phyloP scores from a whole-genome alignment of 225 moss, liverwort and hornwort species.

The Physcomitrium patens region DNA sequence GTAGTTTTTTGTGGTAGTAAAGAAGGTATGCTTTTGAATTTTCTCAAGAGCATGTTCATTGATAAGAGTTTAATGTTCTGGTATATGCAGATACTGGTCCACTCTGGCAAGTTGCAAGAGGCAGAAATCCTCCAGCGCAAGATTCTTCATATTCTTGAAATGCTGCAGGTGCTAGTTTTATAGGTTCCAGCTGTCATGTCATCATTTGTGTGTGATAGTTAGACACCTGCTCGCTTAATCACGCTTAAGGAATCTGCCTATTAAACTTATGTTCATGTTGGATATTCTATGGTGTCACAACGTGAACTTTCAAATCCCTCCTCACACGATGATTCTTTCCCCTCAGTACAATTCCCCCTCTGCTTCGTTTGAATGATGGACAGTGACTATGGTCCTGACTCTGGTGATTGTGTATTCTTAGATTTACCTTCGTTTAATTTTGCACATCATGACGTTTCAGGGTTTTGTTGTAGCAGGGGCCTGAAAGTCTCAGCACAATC shows the following conservation, averaged over 20 bases:
- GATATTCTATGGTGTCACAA: neutral
- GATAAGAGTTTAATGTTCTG: neutral
- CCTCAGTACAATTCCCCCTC: too few relatives aligned
- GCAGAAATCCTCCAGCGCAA: slow-evolving; percentile 69
- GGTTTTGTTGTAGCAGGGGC: slow-evolving; percentile 58
- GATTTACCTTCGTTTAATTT: neutral
- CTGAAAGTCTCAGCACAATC: slow-evolving; percentile 80
- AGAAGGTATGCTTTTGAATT: neutral
- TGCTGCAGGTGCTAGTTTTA: slow-evolving; percentile 49
- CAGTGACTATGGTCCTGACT: neutral
- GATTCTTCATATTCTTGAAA: slow-evolving; percentile 67
- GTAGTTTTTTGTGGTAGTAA: neutral
- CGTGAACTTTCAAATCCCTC: neutral
- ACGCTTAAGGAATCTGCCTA: too few relatives aligned
- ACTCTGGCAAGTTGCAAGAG: slow-evolving; percentile 59
- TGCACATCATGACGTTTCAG: neutral
- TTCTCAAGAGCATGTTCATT: neutral
- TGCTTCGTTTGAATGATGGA: slow-evolving; percentile 4
- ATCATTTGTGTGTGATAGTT: neutral
- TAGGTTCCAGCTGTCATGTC: slow-evolving; percentile 1
- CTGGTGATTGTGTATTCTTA: neutral
- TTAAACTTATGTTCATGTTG: neutral
- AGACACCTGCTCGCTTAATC: too few relatives aligned
- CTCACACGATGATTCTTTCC: neutral
- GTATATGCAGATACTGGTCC: slow-evolving; percentile 48